Evolutionary conservation across 139 green algal genomes (phyloP).

Genomic region (Trebouxia sp.): DNA sequence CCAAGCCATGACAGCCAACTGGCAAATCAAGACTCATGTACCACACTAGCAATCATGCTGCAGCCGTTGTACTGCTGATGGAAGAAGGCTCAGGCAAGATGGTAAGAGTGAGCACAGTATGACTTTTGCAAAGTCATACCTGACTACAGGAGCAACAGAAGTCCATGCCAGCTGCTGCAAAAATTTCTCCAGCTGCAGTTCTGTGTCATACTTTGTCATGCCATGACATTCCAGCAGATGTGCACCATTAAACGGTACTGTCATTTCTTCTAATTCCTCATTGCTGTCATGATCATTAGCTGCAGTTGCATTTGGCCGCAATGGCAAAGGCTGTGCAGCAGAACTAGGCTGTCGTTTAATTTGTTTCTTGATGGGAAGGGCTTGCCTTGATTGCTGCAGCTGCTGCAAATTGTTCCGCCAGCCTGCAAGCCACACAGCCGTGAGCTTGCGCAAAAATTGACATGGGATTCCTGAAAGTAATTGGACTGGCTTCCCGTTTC

Average conservation of each 20-base stretch:
- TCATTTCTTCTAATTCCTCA: background rate
- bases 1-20: too few relatives aligned
- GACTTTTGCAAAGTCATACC: too few relatives aligned
- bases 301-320: slow-evolving; percentile 14
- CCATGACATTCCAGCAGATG: slow-evolving; percentile 4
- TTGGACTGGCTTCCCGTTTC: too few relatives aligned
- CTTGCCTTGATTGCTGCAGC: background rate
- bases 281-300: background rate
- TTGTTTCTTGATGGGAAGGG: background rate
- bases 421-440: background rate
- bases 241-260: background rate
- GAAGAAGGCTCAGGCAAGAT: too few relatives aligned
- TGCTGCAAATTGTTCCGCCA: slow-evolving; percentile 15
- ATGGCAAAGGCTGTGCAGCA: background rate
- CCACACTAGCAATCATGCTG: too few relatives aligned
- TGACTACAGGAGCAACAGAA: slow-evolving; percentile 16
- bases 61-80: too few relatives aligned
- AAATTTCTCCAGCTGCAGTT: background rate
- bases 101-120: too few relatives aligned
- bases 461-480: too few relatives aligned
- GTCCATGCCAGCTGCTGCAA: background rate
- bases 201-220: slow-evolving; percentile 15
- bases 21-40: too few relatives aligned
- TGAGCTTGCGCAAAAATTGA: too few relatives aligned
- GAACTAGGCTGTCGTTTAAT: background rate